Evolutionary conservation across 2,329 filamentous ascomycete species (phyloP), one percentile per base, ranked within the genome.

Genomic region (Onygenales sp.): DNA sequence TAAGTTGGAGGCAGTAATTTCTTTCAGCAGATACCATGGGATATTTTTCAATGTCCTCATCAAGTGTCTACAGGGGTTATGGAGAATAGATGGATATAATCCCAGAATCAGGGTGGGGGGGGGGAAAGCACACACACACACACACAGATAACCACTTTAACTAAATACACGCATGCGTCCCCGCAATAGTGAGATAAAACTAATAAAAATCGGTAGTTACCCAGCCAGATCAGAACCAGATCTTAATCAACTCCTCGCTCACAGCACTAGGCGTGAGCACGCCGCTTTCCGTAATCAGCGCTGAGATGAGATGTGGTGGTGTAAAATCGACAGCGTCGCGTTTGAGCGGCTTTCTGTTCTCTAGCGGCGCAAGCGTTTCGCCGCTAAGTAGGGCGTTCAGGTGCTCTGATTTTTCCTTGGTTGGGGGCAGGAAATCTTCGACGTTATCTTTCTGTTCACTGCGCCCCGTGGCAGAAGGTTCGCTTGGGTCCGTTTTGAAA

Each of bases 221-320:
- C 21, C 21, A 27, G 21, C 21, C 21, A 27, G 21, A 27, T 69
- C 63, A 75, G 55, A 75, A 75, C 73, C 73, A 76, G 52, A 85
- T 82, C 69, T 85, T 84, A 66, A 85, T 84, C 61, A 85, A 64
- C 65, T 84, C 81, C 65, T 85, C 82, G 55, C 81, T 84, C 39
- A 85, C 82, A 7, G 82, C 82, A 59, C 80, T 83, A 0, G 82
- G 81, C 6, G 82, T 79, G 55, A 84, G 67, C 2, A 84, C 80
- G 51, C 82, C 82, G 35, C 76, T 79, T 62, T 85, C 82, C 3
- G 82, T 85, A 60, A 85, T 83, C 60, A 85, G 75, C 2, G 80
- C 81, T 2, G 79, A 81, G 55, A 85, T 84, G 49, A 84, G 65
- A 58, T 81, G 73, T 6, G 82, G 81, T 7, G 82, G 81, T 59